Conservation (phyloP, 2,329 filamentous ascomycete genomes). For the Spiromastix sp. region DNA sequence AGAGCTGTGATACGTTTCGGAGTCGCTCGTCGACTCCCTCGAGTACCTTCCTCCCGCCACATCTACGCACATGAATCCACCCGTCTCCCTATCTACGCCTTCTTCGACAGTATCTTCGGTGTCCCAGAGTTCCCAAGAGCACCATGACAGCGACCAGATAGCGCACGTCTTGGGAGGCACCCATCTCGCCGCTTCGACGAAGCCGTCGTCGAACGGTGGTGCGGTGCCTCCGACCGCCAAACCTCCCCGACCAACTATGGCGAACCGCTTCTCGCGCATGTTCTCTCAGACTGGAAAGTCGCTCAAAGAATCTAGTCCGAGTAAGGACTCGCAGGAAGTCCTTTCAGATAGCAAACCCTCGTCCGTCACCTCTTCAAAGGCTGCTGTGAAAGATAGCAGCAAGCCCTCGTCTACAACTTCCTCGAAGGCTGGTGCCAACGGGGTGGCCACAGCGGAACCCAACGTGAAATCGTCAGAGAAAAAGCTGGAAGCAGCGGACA, state of each 20-base stretch:
- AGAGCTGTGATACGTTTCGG: no score
- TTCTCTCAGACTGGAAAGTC: slow-evolving; percentile 33
- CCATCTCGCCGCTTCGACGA: slow-evolving; percentile 17
- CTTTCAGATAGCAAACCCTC: slow-evolving; percentile 20
- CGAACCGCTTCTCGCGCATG: slow-evolving; percentile 36
- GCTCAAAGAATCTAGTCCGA: slow-evolving; percentile 21
- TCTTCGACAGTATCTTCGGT: slow-evolving; percentile 35
- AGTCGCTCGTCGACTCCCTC: slow-evolving; percentile 17
- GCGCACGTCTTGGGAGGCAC: slow-evolving; percentile 34
- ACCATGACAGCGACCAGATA: slow-evolving; percentile 23
- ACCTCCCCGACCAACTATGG: slow-evolving; percentile 32
- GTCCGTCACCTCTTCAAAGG: slow-evolving; percentile 3
- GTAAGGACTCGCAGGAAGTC: slow-evolving; percentile 27
- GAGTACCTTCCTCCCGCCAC: slow-evolving; percentile 12
- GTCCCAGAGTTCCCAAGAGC: slow-evolving; percentile 29
- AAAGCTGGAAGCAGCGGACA: slow-evolving; percentile 15
- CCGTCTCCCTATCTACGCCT: slow-evolving; percentile 31
- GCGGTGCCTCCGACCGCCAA: slow-evolving; percentile 26
- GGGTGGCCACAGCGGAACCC: slow-evolving; percentile 4
- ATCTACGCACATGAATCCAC: slow-evolving; percentile 30
- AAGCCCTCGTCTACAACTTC: neutral
- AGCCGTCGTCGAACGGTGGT: slow-evolving; percentile 23
- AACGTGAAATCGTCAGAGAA: slow-evolving; percentile 21
- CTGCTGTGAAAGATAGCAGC: neutral
- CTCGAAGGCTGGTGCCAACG: neutral